phyloP scores from a whole-genome alignment of 2,329 filamentous ascomycete genomes.

The Sporothrix mexicana region DNA sequence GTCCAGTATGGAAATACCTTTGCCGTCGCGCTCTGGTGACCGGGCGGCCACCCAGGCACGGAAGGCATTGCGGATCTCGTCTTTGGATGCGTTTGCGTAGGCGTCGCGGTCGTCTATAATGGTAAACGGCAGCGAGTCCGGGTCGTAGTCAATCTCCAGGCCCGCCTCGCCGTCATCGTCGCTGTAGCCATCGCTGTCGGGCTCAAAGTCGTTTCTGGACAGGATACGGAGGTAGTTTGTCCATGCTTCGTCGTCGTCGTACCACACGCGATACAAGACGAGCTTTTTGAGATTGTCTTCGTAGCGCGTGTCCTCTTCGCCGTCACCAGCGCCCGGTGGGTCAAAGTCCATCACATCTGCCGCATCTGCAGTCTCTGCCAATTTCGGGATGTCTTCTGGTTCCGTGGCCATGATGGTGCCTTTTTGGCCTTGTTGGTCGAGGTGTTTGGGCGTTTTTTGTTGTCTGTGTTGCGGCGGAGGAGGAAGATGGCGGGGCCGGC shows the following conservation, averaged over 20 bases:
- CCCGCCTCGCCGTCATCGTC: neutral
- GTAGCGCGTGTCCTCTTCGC: neutral
- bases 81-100: neutral
- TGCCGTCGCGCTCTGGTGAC: neutral
- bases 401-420: no score
- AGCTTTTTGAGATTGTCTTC: neutral
- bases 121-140: neutral
- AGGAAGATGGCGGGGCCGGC: no score
- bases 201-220: neutral
- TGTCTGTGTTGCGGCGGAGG: no score
- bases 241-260: conserved; percentile 5
- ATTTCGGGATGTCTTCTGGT: no score
- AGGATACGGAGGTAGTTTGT: neutral
- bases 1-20: no score
- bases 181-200: neutral
- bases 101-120: neutral
- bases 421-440: no score
- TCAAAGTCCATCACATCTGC: no score
- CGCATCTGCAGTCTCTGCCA: no score
- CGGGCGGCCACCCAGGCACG: conserved; percentile 7
- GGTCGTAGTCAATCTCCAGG: neutral
- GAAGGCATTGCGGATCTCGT: neutral
- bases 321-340: no score
- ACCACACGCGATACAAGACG: neutral
- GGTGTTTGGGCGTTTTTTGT: no score